phyloP scores from a whole-genome alignment of 768 basidiomycete genomes.

The Tylopilus subfusipes region DNA sequence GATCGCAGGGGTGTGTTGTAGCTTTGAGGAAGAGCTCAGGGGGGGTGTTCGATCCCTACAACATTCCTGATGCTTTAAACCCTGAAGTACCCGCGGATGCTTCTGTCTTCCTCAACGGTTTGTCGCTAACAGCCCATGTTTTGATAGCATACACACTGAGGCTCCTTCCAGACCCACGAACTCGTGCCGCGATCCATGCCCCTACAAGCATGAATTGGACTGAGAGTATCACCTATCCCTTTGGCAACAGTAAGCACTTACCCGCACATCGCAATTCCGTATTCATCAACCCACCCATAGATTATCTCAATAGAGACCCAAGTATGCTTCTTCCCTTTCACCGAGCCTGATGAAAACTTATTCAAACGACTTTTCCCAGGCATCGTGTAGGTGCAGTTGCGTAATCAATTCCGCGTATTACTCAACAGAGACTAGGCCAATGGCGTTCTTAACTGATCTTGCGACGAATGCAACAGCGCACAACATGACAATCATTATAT shows the following conservation, averaged over 20 bases:
- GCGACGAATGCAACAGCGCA: conserved; percentile 59
- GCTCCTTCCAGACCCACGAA: conserved; percentile 42
- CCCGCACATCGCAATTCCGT: neutral
- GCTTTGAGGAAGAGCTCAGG: conserved; percentile 24
- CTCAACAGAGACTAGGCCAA: conserved; percentile 42
- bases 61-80: conserved; percentile 53
- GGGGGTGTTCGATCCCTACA: conserved; percentile 45
- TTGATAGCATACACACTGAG: neutral
- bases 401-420: neutral
- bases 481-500: conserved; percentile 52
- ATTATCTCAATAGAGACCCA: conserved; percentile 24
- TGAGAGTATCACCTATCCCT: conserved; percentile 33
- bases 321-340: conserved; percentile 25
- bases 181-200: conserved; percentile 63
- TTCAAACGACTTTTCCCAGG: conserved; percentile 21
- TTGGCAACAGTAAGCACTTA: conserved; percentile 29
- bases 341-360: neutral
- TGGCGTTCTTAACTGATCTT: conserved; percentile 61
- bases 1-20: neutral
- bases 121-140: conserved; percentile 9
- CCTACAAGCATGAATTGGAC: conserved; percentile 54
- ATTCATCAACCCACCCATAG: conserved; percentile 12
- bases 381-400: conserved; percentile 28
- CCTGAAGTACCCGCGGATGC: conserved; percentile 51
- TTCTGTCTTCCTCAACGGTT: conserved; percentile 61